phyloP scores from a whole-genome alignment of 2,329 filamentous ascomycete genomes.

The Pseudocercospora musae region DNA sequence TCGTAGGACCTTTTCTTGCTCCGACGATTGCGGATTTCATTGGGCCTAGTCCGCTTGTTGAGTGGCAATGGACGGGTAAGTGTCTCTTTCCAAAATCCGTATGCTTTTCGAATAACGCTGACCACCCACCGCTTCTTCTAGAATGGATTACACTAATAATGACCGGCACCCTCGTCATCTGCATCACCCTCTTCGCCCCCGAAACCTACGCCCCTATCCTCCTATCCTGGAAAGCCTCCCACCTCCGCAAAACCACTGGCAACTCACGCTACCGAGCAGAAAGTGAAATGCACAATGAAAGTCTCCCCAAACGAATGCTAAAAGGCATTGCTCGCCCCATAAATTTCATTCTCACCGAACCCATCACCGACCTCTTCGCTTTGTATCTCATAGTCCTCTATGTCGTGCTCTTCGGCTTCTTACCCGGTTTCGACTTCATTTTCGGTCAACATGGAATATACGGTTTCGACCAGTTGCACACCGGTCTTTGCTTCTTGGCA shows the following conservation, averaged over 20 bases:
- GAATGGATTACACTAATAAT: slow-evolving; percentile 41
- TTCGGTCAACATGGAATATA: slow-evolving; percentile 36
- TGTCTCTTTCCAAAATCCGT: no score
- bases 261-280: slow-evolving; percentile 13
- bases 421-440: slow-evolving; percentile 52
- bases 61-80: slow-evolving; percentile 34
- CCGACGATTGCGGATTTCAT: slow-evolving; percentile 46
- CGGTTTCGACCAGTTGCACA: neutral
- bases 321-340: slow-evolving; percentile 16
- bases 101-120: neutral
- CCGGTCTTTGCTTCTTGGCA: slow-evolving; percentile 5
- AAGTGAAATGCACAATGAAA: slow-evolving; percentile 7
- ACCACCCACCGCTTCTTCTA: slow-evolving; percentile 42
- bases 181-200: slow-evolving; percentile 42
- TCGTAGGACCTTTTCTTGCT: slow-evolving; percentile 38
- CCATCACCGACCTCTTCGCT: slow-evolving; percentile 44
- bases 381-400: slow-evolving; percentile 52
- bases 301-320: slow-evolving; percentile 17
- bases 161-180: slow-evolving; percentile 1
- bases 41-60: slow-evolving; percentile 27
- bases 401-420: slow-evolving; percentile 53
- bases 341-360: slow-evolving; percentile 28
- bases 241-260: slow-evolving; percentile 30
- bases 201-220: slow-evolving; percentile 49
- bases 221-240: slow-evolving; percentile 33